Evolutionary conservation across 305 asterid species (phyloP), one percentile per base, ranked within the genome.

Genomic region (Plantago lanceolata): DNA sequence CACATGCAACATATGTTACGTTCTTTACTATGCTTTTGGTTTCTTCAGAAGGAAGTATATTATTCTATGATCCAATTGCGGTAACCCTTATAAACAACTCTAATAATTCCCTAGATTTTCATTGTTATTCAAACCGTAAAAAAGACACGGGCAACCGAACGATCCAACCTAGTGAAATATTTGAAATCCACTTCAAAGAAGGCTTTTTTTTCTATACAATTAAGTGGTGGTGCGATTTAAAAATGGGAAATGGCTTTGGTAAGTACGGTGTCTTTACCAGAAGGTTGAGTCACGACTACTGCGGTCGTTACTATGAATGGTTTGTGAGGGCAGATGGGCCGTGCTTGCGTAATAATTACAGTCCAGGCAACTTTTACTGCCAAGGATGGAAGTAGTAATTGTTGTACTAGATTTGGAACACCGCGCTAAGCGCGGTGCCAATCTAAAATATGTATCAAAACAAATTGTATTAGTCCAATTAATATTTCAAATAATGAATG

Each of bases 151-250:
- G n/a, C 33, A 19, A 2, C 20, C 57, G 5, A 0, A 20, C 57
- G 9, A 31, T 52, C 11, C 14, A 15, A 0, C 57, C 31, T 4
- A 20, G 19, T 5, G n/a, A 52, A 52, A 19, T 17, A 1, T 53
- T 53, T 11, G 58, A 21, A 20, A 20, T 53, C 35, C 21, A 24
- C 29, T 53, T 53, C 35, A 53, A 53, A 16, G 0, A 8, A 4
- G n/a, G 11, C 4, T 17, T 53, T 53, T 24, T 1, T 24, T 24
- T 53, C 8, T 0, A 16, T 3, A 21, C 17, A 0, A 31, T 11
- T 17, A 53, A 53, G 58, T 53, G 58, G 9, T 53, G 29, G 26
- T 21, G 58, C 8, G 35, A 53, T 35, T 53, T 52, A 5, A 52
- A 20, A 3, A 52, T 28, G 24, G 8, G n/a, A 21, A 53, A 35